Percentiles rank a stretch among this genome's conserved stretches.
These are phyloP conservation scores for Mucor piriformis DNA, from an alignment of 371 early-diverging fungal genomes.

Conservation along the genomic window DNA sequence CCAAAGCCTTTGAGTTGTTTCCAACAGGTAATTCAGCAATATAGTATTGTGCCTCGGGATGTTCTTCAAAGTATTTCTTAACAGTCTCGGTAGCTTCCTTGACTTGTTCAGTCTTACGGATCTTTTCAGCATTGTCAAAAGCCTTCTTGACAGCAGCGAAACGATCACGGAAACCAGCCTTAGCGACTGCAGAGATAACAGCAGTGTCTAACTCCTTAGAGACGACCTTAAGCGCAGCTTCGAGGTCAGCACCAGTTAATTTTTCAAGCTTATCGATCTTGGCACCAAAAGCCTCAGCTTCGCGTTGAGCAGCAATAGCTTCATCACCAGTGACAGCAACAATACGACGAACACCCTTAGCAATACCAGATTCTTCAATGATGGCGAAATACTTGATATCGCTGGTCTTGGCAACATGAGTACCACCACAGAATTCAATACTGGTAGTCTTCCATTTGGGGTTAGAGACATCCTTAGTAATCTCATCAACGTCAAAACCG, in stretches of 20 bases:
- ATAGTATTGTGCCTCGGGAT: constrained; percentile 64
- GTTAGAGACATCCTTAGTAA: constrained; percentile 82
- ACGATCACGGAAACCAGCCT: constrained; percentile 73
- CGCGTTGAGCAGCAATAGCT: constrained; percentile 71
- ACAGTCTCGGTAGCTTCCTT: constrained; percentile 82
- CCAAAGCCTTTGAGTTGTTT: constrained; percentile 74
- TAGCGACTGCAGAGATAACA: constrained; percentile 80
- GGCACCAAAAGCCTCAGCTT: constrained; percentile 67
- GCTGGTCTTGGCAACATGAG: constrained; percentile 93
- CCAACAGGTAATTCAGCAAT: constrained; percentile 71
- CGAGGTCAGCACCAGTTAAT: constrained; percentile 69
- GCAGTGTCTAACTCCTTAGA: constrained; percentile 82
- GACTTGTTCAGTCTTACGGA: constrained; percentile 79
- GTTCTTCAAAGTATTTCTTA: constrained; percentile 74
- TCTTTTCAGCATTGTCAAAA: constrained; percentile 90
- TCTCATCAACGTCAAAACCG: constrained; percentile 87
- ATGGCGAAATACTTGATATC: constrained; percentile 93
- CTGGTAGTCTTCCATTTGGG: constrained; percentile 80
- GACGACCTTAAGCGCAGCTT: constrained; percentile 78
- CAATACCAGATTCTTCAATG: constrained; percentile 92
- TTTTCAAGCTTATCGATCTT: constrained; percentile 63
- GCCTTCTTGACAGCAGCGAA: constrained; percentile 77
- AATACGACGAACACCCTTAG: constrained; percentile 98
- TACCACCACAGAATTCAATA: constrained; percentile 99
- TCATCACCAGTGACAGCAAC: constrained; percentile 96